These are phyloP conservation scores for Rhizopogon roseolus DNA, from an alignment of 768 basidiomycete species.

Conservation along the genomic window DNA sequence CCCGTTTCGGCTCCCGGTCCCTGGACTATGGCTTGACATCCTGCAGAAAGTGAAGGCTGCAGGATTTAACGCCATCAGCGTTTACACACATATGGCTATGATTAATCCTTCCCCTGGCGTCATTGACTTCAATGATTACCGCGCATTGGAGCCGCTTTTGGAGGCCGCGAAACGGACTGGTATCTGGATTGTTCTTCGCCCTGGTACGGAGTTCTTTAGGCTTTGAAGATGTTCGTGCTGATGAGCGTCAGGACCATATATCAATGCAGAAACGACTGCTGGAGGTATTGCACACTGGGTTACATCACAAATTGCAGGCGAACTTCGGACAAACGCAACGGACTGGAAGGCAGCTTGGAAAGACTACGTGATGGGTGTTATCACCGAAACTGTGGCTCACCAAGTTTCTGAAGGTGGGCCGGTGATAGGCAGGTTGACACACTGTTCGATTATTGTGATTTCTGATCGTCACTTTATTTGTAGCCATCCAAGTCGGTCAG, in stretches of 20 bases:
- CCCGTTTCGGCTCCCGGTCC: background rate
- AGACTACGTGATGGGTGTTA: constrained; percentile 65
- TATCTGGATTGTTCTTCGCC: constrained; percentile 75
- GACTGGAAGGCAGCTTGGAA: constrained; percentile 51
- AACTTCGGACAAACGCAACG: constrained; percentile 56
- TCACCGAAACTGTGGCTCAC: constrained; percentile 51
- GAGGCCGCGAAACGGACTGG: constrained; percentile 72
- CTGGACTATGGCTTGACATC: constrained; percentile 67
- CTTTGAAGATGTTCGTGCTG: constrained; percentile 28
- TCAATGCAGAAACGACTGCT: constrained; percentile 79
- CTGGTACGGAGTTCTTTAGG: constrained; percentile 40
- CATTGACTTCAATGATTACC: constrained; percentile 49
- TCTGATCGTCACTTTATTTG: constrained; percentile 2
- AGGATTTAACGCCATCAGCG: constrained; percentile 72
- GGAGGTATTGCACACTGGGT: constrained; percentile 72
- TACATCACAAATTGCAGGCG: constrained; percentile 60
- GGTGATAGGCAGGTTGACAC: constrained; percentile 51
- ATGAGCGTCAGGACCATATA: constrained; percentile 43
- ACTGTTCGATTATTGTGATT: background rate
- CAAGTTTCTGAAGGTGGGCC: constrained; percentile 74
- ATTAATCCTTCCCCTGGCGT: constrained; percentile 47
- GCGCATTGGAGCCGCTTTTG: constrained; percentile 55
- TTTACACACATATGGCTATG: constrained; percentile 79
- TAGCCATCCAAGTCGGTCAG: constrained; percentile 56
- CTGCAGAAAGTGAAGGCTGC: constrained; percentile 66